These are phyloP conservation scores for Cryptococcus sp. DNA, from an alignment of 1,284 basidiomycete genomes.

Conservation along the genomic window DNA sequence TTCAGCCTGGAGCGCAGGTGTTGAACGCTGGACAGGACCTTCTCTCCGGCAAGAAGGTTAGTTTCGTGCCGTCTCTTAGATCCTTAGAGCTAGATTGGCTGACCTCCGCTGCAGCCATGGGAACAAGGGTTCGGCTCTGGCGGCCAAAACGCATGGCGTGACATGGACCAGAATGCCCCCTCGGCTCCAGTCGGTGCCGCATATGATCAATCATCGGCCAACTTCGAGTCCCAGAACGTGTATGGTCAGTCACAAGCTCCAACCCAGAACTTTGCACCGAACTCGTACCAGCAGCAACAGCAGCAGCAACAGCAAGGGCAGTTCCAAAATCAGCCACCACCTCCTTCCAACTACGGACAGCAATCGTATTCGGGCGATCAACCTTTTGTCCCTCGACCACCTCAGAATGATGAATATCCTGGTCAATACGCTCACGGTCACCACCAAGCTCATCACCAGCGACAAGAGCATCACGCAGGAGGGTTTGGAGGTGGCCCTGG, in stretches of 20 bases:
- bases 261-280: background rate
- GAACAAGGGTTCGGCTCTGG: constrained; percentile 51
- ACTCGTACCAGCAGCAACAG: constrained; percentile 3
- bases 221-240: constrained; percentile 9
- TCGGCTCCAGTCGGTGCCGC: constrained; percentile 1
- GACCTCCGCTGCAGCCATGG: constrained; percentile 39
- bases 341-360: background rate
- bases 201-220: background rate
- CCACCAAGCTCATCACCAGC: constrained; percentile 1
- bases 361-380: background rate
- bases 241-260: background rate
- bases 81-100: background rate
- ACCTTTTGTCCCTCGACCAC: background rate
- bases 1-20: constrained; percentile 42
- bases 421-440: constrained; percentile 7
- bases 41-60: constrained; percentile 47
- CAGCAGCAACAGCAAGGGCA: background rate
- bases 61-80: constrained; percentile 2
- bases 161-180: constrained; percentile 26
- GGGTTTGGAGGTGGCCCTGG: constrained; percentile 7
- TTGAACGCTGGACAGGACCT: constrained; percentile 52
- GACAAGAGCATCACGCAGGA: background rate
- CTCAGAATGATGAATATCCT: constrained; percentile 10
- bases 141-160: constrained; percentile 49
- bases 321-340: background rate